phyloP scores from a whole-genome alignment of 2,329 filamentous ascomycete genomes.

The Diaporthe velutina region DNA sequence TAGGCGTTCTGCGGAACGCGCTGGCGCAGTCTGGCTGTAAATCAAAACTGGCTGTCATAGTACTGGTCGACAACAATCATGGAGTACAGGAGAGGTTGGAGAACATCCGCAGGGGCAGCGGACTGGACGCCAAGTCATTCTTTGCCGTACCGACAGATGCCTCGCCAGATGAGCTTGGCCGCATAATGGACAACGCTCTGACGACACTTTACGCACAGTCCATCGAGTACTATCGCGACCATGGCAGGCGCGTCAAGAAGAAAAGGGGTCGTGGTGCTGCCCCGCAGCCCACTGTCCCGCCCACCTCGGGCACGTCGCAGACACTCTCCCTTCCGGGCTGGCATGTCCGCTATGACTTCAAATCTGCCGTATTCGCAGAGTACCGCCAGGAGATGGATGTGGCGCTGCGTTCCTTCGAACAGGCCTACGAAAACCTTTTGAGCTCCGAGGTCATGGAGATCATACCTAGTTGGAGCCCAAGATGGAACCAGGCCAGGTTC shows the following conservation, averaged over 20 bases:
- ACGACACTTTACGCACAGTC: conserved; percentile 79
- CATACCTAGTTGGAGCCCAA: conserved; percentile 88
- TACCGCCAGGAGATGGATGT: conserved; percentile 94
- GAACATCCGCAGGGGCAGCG: conserved; percentile 82
- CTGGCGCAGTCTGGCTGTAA: conserved; percentile 80
- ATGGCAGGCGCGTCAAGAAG: conserved; percentile 91
- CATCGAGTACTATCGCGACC: conserved; percentile 92
- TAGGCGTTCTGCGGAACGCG: conserved; percentile 80
- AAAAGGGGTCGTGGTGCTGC: conserved; percentile 85
- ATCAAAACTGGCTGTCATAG: conserved; percentile 80
- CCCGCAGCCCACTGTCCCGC: conserved; percentile 85
- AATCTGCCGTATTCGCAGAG: conserved; percentile 89
- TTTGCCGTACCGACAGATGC: conserved; percentile 86
- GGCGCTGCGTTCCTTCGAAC: conserved; percentile 86
- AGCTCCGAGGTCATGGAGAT: conserved; percentile 87
- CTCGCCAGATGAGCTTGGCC: conserved; percentile 77
- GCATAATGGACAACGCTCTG: conserved; percentile 81
- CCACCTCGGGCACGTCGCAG: conserved; percentile 86
- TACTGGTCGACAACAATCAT: conserved; percentile 78
- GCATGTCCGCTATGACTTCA: conserved; percentile 96
- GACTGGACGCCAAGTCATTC: conserved; percentile 84
- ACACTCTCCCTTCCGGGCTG: conserved; percentile 88
- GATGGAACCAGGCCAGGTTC: conserved; percentile 94
- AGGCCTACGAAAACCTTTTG: conserved; percentile 86
- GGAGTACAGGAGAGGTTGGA: conserved; percentile 78